phyloP scores from a whole-genome alignment of 129 eudicot species.

The Centrapalus pauciflorus region DNA sequence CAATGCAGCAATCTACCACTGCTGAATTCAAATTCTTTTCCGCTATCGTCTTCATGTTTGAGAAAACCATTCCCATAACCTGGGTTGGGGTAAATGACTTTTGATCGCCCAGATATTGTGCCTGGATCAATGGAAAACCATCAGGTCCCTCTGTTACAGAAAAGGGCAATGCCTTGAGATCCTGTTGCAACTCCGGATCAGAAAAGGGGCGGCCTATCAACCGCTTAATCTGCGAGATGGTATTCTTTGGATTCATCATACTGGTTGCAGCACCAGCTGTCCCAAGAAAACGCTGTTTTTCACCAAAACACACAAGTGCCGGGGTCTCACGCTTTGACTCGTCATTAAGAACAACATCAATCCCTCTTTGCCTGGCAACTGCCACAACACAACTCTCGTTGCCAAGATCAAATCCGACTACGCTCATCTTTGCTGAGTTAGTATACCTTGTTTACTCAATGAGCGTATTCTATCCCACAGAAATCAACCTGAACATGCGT shows the following conservation, averaged over 20 bases:
- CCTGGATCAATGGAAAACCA: constrained; percentile 80
- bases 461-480: constrained; percentile 8
- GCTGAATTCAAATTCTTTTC: constrained; percentile 82
- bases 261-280: constrained; percentile 94
- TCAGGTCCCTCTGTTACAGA: constrained; percentile 81
- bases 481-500: constrained; percentile 20
- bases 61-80: constrained; percentile 72
- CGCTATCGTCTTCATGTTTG: constrained; percentile 70
- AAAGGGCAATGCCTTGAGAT: constrained; percentile 68
- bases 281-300: constrained; percentile 89
- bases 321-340: constrained; percentile 95
- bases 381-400: constrained; percentile 93
- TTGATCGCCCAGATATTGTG: constrained; percentile 61
- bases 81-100: constrained; percentile 81
- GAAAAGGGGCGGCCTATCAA: constrained; percentile 70
- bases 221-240: constrained; percentile 82
- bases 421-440: constrained; percentile 65
- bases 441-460: constrained; percentile 1
- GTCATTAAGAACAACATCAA: constrained; percentile 83
- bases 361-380: constrained; percentile 91
- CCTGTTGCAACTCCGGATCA: constrained; percentile 85
- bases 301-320: constrained; percentile 90
- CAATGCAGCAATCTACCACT: constrained; percentile 91
- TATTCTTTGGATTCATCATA: constrained; percentile 89
- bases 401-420: constrained; percentile 93